Evolutionary conservation across 495 filamentous ascomycete species (phyloP).

Genomic region (Thozetella sp.): DNA sequence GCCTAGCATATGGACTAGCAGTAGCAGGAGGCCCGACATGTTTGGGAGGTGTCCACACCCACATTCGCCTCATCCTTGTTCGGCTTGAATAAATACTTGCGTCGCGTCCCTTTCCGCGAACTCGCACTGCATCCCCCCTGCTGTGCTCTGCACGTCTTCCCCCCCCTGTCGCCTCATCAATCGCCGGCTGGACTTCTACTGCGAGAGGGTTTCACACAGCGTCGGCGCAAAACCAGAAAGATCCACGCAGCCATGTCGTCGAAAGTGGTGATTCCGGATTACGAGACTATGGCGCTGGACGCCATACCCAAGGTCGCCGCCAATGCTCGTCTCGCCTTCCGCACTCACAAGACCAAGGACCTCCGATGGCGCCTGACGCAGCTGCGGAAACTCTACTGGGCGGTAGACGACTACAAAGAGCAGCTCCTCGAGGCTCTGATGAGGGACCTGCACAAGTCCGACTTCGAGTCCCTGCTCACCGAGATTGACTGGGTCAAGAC

Average conservation of each 20-base stretch:
- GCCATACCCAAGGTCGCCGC: constrained; percentile 62
- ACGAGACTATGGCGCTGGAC: constrained; percentile 68
- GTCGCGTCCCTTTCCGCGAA: no score
- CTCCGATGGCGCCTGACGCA: constrained; percentile 81
- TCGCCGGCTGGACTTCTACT: no score
- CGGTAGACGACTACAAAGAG: constrained; percentile 72
- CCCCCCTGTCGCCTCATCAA: no score
- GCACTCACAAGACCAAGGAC: constrained; percentile 76
- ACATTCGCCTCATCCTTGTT: no score
- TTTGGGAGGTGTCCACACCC: no score
- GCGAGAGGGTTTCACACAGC: background rate
- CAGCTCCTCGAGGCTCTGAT: constrained; percentile 70
- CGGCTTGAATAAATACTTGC: no score
- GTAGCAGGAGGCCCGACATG: no score
- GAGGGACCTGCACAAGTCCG: constrained; percentile 73
- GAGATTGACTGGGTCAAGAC: constrained; percentile 76
- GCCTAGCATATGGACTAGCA: no score
- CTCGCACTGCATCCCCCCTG: no score
- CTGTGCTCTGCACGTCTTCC: background rate
- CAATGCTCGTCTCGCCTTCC: constrained; percentile 64
- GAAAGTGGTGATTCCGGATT: constrained; percentile 48
- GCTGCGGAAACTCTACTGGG: constrained; percentile 94
- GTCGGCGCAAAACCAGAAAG: background rate
- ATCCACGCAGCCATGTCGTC: constrained; percentile 25
- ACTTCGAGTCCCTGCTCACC: constrained; percentile 67